Conservation (phyloP, 139 green algal genomes). For the Chlorella sp. region DNA sequence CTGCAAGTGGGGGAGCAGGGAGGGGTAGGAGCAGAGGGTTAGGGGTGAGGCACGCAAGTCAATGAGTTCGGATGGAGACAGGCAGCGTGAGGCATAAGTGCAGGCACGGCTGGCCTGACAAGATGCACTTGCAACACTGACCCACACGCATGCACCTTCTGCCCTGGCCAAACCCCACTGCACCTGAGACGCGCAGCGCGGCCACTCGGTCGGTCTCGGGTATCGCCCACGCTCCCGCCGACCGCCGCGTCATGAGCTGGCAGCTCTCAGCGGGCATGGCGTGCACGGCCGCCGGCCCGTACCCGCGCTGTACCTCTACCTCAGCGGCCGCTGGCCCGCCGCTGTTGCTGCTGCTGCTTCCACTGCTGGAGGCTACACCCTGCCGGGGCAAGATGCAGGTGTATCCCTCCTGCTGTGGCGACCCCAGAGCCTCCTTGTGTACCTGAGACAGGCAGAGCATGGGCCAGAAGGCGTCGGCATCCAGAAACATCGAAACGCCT, state of each 20-base stretch:
- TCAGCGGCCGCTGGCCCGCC: not conserved
- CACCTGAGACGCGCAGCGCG: constrained; percentile 16
- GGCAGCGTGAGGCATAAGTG: too few relatives aligned
- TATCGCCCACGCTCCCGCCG: constrained; percentile 5
- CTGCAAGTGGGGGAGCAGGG: constrained; percentile 57
- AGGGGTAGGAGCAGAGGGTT: too few relatives aligned
- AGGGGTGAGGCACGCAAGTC: too few relatives aligned
- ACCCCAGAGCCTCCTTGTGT: constrained; percentile 59
- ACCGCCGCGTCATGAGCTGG: constrained; percentile 37
- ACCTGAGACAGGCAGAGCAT: constrained; percentile 8
- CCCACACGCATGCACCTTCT: not conserved
- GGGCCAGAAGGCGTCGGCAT: too few relatives aligned
- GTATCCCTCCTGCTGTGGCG: constrained; percentile 49
- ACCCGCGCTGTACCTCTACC: constrained; percentile 27
- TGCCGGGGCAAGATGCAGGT: constrained; percentile 37
- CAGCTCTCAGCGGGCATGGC: constrained; percentile 17
- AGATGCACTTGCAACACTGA: too few relatives aligned
- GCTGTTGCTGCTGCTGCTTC: not conserved
- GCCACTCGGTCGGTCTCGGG: not conserved
- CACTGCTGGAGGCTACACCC: not conserved
- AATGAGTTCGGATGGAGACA: too few relatives aligned
- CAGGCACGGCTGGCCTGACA: too few relatives aligned
- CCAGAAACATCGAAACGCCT: too few relatives aligned
- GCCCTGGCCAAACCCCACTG: not conserved
- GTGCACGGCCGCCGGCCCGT: constrained; percentile 29